Conservation (phyloP, 1,139 yeast species). For the Debaryomycetaceae sp. region DNA sequence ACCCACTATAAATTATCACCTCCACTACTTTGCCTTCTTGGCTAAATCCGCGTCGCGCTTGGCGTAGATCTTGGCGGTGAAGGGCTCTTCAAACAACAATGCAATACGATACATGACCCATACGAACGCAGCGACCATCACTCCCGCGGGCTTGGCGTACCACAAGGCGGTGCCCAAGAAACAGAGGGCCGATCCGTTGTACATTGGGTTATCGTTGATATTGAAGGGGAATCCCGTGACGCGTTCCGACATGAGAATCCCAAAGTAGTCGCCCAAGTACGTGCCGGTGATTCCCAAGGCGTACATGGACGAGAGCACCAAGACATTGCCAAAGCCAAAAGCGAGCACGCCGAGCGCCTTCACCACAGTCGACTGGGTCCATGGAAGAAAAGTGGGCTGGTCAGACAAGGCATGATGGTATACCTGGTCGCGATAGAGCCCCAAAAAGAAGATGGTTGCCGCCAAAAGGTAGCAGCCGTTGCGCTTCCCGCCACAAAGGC, state of each 20-base stretch:
- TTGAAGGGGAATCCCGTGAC: constrained; percentile 95
- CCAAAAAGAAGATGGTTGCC: constrained; percentile 68
- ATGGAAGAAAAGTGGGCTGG: constrained; percentile 47
- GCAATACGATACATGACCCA: constrained; percentile 78
- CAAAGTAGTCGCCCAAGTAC: constrained; percentile 93
- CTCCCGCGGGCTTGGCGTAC: constrained; percentile 85
- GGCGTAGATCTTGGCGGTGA: constrained; percentile 81
- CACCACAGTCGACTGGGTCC: constrained; percentile 25
- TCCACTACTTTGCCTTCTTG: constrained; percentile 3
- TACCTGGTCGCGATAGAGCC: constrained; percentile 68
- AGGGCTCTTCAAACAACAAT: constrained; percentile 85
- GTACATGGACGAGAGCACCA: constrained; percentile 81
- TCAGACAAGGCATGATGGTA: constrained; percentile 47
- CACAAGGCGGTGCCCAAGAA: constrained; percentile 86
- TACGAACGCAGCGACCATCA: constrained; percentile 62
- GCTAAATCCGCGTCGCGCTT: constrained; percentile 36
- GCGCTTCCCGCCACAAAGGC: constrained; percentile 57
- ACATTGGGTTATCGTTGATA: constrained; percentile 89
- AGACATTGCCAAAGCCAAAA: constrained; percentile 63
- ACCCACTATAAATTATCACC: too few relatives aligned
- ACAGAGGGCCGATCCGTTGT: constrained; percentile 80
- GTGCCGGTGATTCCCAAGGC: constrained; percentile 95
- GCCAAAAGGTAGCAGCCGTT: constrained; percentile 83
- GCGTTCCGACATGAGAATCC: constrained; percentile 81
- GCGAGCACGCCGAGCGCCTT: constrained; percentile 21